Percentiles rank a stretch among this genome's conserved stretches.
Conservation (phyloP, 2,329 filamentous ascomycete species). For the Diaporthe destruens region DNA sequence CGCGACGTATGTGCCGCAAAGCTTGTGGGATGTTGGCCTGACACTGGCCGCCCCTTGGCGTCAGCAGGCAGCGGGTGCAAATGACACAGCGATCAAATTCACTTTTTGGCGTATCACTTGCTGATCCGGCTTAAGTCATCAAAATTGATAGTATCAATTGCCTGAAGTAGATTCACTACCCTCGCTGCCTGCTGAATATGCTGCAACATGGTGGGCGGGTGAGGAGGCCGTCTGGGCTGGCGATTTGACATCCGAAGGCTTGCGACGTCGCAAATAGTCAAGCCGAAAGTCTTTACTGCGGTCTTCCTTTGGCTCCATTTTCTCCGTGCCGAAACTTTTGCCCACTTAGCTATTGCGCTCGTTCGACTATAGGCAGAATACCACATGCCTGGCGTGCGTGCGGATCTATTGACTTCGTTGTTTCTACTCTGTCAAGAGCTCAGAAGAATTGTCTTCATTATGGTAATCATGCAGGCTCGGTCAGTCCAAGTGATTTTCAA, state of each 20-base stretch:
- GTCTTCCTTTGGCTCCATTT: background rate
- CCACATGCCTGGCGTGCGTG: background rate
- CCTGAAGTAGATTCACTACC: background rate
- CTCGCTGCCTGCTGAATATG: background rate
- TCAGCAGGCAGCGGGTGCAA: constrained; percentile 21
- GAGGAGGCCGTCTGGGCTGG: background rate
- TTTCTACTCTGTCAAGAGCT: background rate
- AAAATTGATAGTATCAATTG: background rate
- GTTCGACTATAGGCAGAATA: too few species aligned
- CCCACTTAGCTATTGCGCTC: background rate
- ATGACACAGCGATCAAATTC: constrained; percentile 21
- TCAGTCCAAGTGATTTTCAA: too few species aligned
- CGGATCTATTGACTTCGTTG: background rate
- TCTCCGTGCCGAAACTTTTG: too few species aligned
- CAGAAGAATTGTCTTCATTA: too few species aligned
- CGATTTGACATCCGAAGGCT: background rate
- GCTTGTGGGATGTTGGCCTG: constrained; percentile 3
- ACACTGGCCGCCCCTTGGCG: constrained; percentile 17
- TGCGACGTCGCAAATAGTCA: background rate
- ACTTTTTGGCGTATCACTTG: background rate
- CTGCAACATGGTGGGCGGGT: background rate
- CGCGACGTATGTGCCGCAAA: constrained; percentile 14
- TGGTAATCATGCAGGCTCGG: too few species aligned
- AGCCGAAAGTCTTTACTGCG: background rate
- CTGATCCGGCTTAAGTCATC: background rate